Conservation (phyloP, 306 rosid genomes). For the Malus fusca region DNA sequence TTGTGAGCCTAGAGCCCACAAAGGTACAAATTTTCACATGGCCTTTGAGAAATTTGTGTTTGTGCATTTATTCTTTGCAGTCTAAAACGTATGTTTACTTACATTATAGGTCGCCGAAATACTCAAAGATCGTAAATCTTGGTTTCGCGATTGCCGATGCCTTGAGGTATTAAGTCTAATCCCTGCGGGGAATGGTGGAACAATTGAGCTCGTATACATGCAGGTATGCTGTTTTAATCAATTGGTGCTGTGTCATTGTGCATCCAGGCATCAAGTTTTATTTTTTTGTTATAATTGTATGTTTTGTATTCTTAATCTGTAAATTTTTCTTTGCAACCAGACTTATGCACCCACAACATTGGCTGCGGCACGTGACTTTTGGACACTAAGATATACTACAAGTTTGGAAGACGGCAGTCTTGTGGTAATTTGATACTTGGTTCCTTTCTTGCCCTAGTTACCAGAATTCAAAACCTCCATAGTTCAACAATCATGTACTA, state of each 20-base stretch:
- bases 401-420: conserved; percentile 94
- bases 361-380: conserved; percentile 96
- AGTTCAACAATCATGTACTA: neutral
- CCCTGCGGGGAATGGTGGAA: conserved; percentile 83
- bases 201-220: conserved; percentile 88
- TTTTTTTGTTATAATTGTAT: neutral
- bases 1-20: conserved; percentile 95
- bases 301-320: neutral
- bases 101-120: conserved; percentile 73
- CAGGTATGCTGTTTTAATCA: conserved; percentile 43
- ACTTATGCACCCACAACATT: conserved; percentile 92
- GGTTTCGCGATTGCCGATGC: conserved; percentile 95
- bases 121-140: conserved; percentile 81
- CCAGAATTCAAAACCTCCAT: no score
- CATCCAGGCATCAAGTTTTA: neutral
- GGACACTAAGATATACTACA: conserved; percentile 84
- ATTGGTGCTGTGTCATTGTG: neutral
- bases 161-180: conserved; percentile 66
- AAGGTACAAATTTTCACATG: conserved; percentile 41
- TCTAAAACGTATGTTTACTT: neutral
- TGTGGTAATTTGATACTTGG: conserved; percentile 49
- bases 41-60: neutral
- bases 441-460: no score
- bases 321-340: conserved; percentile 25
- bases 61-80: neutral